These are phyloP conservation scores for Leccinellum albellum DNA, from an alignment of 768 basidiomycete genomes.

Conservation along the genomic window DNA sequence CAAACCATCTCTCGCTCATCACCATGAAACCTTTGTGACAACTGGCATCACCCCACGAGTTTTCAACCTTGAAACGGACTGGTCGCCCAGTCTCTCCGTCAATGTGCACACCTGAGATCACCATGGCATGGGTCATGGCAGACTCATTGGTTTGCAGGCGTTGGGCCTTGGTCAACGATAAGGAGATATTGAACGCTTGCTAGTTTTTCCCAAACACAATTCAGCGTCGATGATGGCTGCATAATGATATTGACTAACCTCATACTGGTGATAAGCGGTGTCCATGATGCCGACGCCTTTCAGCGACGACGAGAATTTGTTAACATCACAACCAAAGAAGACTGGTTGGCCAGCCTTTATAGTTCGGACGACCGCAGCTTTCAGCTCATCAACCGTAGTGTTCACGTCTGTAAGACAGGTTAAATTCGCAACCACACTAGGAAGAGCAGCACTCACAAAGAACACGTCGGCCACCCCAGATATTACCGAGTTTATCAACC, in stretches of 20 bases:
- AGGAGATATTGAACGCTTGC: constrained; percentile 78
- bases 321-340: constrained; percentile 97
- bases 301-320: constrained; percentile 68
- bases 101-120: constrained; percentile 89
- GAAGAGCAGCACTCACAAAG: constrained; percentile 52
- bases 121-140: constrained; percentile 86
- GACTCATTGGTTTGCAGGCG: constrained; percentile 81
- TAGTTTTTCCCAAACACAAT: constrained; percentile 24
- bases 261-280: constrained; percentile 74
- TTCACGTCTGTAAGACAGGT: constrained; percentile 66
- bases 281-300: constrained; percentile 78
- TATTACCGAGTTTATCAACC: constrained; percentile 88
- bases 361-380: constrained; percentile 76
- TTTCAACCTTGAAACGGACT: constrained; percentile 94
- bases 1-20: constrained; percentile 92
- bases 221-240: neutral
- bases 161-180: constrained; percentile 82
- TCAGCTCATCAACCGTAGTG: constrained; percentile 77
- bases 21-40: constrained; percentile 88
- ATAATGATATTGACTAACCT: constrained; percentile 38
- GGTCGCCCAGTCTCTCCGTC: constrained; percentile 66
- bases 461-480: constrained; percentile 84
- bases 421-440: neutral
- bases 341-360: constrained; percentile 86
- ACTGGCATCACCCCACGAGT: constrained; percentile 80